Conservation (phyloP, 495 filamentous ascomycete species). For the Xylaria grammica region DNA sequence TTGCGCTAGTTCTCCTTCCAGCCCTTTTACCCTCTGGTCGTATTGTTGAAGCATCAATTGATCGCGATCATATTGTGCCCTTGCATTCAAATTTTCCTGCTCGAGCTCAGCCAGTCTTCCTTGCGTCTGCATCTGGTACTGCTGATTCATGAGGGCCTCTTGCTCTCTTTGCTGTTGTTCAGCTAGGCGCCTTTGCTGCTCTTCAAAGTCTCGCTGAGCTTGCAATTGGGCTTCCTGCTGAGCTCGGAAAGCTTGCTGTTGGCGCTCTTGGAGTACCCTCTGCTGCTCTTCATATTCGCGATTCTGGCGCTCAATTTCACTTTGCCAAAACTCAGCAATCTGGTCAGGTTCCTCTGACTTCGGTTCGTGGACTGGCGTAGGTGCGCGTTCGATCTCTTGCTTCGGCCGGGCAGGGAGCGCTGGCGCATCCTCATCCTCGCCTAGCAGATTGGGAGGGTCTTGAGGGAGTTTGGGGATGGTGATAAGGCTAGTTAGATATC, state of each 20-base stretch:
- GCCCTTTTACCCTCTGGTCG: conserved; percentile 87
- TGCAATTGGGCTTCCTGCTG: conserved; percentile 82
- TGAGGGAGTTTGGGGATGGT: conserved; percentile 94
- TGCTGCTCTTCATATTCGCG: conserved; percentile 95
- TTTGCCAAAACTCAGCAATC: conserved; percentile 98
- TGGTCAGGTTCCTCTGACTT: conserved; percentile 83
- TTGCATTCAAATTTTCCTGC: conserved; percentile 89
- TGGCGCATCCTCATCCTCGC: conserved; percentile 82
- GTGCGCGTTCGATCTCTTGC: conserved; percentile 67
- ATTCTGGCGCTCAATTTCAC: conserved; percentile 85
- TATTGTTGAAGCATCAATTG: conserved; percentile 97
- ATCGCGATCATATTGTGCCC: conserved; percentile 95
- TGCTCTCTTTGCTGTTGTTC: conserved; percentile 92
- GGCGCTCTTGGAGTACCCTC: conserved; percentile 80
- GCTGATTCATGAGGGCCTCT: conserved; percentile 84
- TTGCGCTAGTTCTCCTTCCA: conserved; percentile 85
- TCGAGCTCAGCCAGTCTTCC: conserved; percentile 93
- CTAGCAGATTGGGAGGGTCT: conserved; percentile 86
- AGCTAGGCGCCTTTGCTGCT: conserved; percentile 84
- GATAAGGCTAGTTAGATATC: conserved; percentile 94
- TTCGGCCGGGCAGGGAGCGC: conserved; percentile 83
- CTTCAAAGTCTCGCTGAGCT: conserved; percentile 90
- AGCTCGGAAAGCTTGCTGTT: conserved; percentile 63
- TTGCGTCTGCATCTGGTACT: conserved; percentile 89
- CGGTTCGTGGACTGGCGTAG: conserved; percentile 68